These are phyloP conservation scores for Nakaseomyces nivariensis DNA, from an alignment of 1,139 yeast species.

Conservation along the genomic window DNA sequence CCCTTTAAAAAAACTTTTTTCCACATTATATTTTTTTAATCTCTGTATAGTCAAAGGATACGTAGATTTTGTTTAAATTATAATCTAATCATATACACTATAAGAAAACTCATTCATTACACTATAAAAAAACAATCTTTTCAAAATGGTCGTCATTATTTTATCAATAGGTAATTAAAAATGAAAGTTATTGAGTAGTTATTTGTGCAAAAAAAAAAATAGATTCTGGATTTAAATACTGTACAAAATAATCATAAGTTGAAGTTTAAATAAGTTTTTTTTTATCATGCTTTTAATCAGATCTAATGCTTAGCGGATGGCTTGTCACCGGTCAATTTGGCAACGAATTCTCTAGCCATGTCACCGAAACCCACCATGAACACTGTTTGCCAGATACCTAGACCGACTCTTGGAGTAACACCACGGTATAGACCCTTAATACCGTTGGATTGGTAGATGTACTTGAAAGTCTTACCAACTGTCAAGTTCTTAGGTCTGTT, in stretches of 20 bases:
- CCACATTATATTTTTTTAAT: constrained; percentile 2
- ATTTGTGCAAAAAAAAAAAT: neutral
- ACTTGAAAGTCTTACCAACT: constrained; percentile 68
- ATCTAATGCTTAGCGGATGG: constrained; percentile 38
- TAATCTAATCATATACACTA: constrained; percentile 3
- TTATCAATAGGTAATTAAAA: too few relatives aligned
- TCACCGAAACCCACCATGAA: constrained; percentile 99
- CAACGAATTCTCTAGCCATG: constrained; percentile 63
- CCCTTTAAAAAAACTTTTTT: neutral
- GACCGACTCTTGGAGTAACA: constrained; percentile 91
- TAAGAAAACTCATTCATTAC: constrained; percentile 1
- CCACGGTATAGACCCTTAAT: constrained; percentile 89
- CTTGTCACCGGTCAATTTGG: constrained; percentile 44
- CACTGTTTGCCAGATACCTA: constrained; percentile 97
- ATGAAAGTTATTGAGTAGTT: too few relatives aligned
- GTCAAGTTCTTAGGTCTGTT: constrained; percentile 88
- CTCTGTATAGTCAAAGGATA: constrained; percentile 4
- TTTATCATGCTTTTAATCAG: neutral
- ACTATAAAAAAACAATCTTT: neutral
- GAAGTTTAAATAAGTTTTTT: neutral
- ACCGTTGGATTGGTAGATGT: constrained; percentile 77
- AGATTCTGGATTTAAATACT: neutral
- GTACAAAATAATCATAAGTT: neutral
- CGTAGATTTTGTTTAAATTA: constrained; percentile 3
- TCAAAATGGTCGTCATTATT: too few relatives aligned